phyloP scores from a whole-genome alignment of 768 basidiomycete genomes.

The Tremella yokohamensis region DNA sequence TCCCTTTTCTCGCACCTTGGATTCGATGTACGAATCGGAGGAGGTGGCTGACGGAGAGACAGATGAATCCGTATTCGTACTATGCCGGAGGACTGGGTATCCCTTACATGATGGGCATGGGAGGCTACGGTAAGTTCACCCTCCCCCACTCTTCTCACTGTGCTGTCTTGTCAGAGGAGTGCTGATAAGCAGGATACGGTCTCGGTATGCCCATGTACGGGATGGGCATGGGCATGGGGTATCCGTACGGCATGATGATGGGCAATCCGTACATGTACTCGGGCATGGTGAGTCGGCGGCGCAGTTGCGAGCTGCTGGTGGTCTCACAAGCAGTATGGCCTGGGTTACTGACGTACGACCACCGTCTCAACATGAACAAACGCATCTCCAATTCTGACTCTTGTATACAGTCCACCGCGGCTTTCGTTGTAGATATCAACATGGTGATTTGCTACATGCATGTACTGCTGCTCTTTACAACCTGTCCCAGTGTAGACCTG shows the following conservation, averaged over 20 bases:
- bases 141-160: neutral
- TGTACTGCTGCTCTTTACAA: too few species aligned
- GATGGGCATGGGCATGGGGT: slow-evolving; percentile 32
- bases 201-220: slow-evolving; percentile 35
- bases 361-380: too few species aligned
- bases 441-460: too few species aligned
- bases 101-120: slow-evolving; percentile 42
- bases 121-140: slow-evolving; percentile 30
- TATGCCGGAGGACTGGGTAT: slow-evolving; percentile 44
- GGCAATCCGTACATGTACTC: slow-evolving; percentile 35
- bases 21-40: neutral
- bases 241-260: slow-evolving; percentile 36
- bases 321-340: too few species aligned
- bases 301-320: too few species aligned
- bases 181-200: slow-evolving; percentile 29
- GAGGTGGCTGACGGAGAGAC: slow-evolving; percentile 3
- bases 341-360: too few species aligned
- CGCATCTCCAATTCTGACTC: too few species aligned
- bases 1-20: neutral
- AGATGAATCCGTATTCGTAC: slow-evolving; percentile 36
- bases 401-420: too few species aligned
- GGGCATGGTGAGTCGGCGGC: slow-evolving; percentile 30
- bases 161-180: neutral
- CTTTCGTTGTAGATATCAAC: too few species aligned
- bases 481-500: too few species aligned